These are phyloP conservation scores for Dimocarpus longan DNA, from an alignment of 345 rosid species.

Conservation along the genomic window DNA sequence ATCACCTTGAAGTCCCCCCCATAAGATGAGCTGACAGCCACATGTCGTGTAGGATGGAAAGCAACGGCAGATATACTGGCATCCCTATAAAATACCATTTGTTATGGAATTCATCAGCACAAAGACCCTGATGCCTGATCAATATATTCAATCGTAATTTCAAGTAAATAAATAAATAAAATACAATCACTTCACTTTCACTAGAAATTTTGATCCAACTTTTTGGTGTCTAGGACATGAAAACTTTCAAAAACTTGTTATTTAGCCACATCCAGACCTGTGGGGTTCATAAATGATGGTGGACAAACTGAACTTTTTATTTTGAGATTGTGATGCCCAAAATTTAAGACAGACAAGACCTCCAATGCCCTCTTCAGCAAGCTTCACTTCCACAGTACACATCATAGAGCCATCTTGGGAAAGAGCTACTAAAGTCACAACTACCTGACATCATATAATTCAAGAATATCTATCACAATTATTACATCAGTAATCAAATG, in stretches of 20 bases:
- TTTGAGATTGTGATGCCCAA: conserved; percentile 63
- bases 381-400: conserved; percentile 85
- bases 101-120: not conserved
- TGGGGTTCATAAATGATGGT: conserved; percentile 96
- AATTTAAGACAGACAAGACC: conserved; percentile 86
- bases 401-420: conserved; percentile 80
- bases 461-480: conserved; percentile 15
- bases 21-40: conserved; percentile 83
- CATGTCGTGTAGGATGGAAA: conserved; percentile 67
- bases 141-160: not conserved
- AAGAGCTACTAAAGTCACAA: conserved; percentile 75
- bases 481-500: conserved; percentile 7
- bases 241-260: not conserved
- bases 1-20: conserved; percentile 97
- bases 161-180: too few species aligned
- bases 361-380: conserved; percentile 88
- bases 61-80: conserved; percentile 71
- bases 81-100: conserved; percentile 52
- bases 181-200: not conserved
- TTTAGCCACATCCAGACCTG: conserved; percentile 43
- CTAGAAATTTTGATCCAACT: not conserved
- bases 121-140: not conserved
- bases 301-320: conserved; percentile 66
- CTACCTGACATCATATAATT: conserved; percentile 48
- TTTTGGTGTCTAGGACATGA: not conserved